phyloP scores from a whole-genome alignment of 2,329 filamentous ascomycete species.

The Fusarium camptoceras region DNA sequence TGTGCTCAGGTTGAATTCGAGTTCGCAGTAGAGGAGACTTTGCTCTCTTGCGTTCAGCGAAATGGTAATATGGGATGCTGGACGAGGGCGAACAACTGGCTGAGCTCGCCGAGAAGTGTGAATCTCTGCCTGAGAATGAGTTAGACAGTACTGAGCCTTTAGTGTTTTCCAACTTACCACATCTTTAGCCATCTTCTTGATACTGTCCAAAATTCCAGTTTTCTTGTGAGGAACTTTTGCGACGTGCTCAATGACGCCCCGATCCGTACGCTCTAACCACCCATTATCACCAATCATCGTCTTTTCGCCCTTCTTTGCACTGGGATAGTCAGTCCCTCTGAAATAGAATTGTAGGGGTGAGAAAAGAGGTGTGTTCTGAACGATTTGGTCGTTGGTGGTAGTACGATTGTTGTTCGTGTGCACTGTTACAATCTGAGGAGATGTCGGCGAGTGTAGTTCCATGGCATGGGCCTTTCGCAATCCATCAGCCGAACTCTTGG shows the following conservation, averaged over 20 bases:
- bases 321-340: slow-evolving; percentile 53
- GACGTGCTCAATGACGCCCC: slow-evolving; percentile 31
- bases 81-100: slow-evolving; percentile 46
- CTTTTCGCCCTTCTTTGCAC: slow-evolving; percentile 59
- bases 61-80: slow-evolving; percentile 55
- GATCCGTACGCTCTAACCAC: slow-evolving; percentile 64
- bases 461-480: slow-evolving; percentile 26
- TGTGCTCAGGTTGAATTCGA: slow-evolving; percentile 66
- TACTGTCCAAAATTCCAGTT: slow-evolving; percentile 57
- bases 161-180: slow-evolving; percentile 55
- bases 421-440: slow-evolving; percentile 30
- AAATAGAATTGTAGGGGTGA: slow-evolving; percentile 60
- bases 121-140: slow-evolving; percentile 52
- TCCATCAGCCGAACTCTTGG: slow-evolving; percentile 48
- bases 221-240: slow-evolving; percentile 53
- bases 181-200: slow-evolving; percentile 66
- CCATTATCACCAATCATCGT: slow-evolving; percentile 66
- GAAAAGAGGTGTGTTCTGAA: slow-evolving; percentile 48
- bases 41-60: slow-evolving; percentile 68
- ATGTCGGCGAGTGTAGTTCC: slow-evolving; percentile 23
- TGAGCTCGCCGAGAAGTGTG: slow-evolving; percentile 50
- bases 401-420: slow-evolving; percentile 9
- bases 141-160: not conserved
- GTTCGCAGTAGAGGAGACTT: slow-evolving; percentile 68
- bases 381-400: slow-evolving; percentile 4